Evolutionary conservation across 2,329 filamentous ascomycete genomes (phyloP), one percentile per base, ranked within the genome.

Genomic region (Clarireedia paspali): DNA sequence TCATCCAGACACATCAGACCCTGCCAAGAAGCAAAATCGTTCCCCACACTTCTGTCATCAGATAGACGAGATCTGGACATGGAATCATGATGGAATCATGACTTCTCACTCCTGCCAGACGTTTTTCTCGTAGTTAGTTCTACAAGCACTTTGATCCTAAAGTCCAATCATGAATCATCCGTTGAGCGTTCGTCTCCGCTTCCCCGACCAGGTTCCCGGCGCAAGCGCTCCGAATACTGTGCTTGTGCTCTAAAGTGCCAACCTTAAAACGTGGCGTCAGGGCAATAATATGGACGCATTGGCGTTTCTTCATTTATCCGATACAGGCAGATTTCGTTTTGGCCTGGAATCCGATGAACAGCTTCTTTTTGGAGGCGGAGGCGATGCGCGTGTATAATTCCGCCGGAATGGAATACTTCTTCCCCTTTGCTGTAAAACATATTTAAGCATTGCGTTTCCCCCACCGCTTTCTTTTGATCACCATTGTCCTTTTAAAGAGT

Each of bases 311-410:
- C 24, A 47, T 56, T 53, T 56, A 56, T 56, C 54, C 49, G 42
- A 47, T 24, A 56, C 54, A 44, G 47, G 30, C 54, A 53, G 47
- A 56, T 47, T 44, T 47, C 42, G 17, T 34, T 47, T 38, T n/a
- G 39, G 27, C 26, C 20, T 56, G 17, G 34, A 38, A 40, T 17
- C 30, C 15, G 40, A 24, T n/a, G n/a, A 24, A 30, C 26, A 34
- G n/a, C 24, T 26, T 47, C 9, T 4, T 12, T 45, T 5, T 39
- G 39, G 23, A 23, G 17, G 17, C 12, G 23, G 20, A 4, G 23
- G 26, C 26, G 40, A 6, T 6, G 30, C 17, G 20, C 42, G n/a
- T 45, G 27, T 39, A 46, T 46, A 26, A 42, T 6, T 26, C 50
- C 50, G n/a, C 45, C 49, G 14, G 34, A 42, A 24, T 9, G 9